phyloP scores from a whole-genome alignment of 495 filamentous ascomycete species.

The Aspergillus egyptiacus region DNA sequence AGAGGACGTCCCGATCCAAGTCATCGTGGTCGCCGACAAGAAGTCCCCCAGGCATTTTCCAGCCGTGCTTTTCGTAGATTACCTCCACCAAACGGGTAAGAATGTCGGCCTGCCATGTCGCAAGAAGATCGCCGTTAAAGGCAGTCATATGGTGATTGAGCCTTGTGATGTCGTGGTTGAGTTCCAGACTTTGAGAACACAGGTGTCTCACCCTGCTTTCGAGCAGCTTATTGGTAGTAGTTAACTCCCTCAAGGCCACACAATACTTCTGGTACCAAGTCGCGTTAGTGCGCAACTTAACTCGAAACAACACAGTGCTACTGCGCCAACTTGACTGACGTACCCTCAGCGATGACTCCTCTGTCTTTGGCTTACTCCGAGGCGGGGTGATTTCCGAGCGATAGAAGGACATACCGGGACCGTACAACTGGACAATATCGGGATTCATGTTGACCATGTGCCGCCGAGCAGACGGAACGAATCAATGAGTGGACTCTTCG shows the following conservation, averaged over 20 bases:
- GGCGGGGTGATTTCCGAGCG: constrained; percentile 5
- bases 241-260: constrained; percentile 16
- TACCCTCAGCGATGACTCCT: constrained; percentile 9
- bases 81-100: constrained; percentile 37
- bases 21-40: constrained; percentile 13
- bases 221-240: constrained; percentile 24
- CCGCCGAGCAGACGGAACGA: not conserved
- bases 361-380: not conserved
- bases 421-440: constrained; percentile 19
- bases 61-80: constrained; percentile 23
- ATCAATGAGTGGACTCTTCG: constrained; percentile 10
- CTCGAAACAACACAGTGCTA: not conserved
- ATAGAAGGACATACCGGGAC: constrained; percentile 27
- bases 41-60: constrained; percentile 22
- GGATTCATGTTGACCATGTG: constrained; percentile 10
- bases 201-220: constrained; percentile 20
- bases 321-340: too few relatives aligned
- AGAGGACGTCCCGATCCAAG: constrained; percentile 20
- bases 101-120: constrained; percentile 35
- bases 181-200: constrained; percentile 16
- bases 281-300: not conserved
- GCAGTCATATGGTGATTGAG: constrained; percentile 28
- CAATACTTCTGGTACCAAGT: constrained; percentile 14
- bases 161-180: constrained; percentile 24
- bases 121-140: constrained; percentile 26